phyloP scores from a whole-genome alignment of 805 yeast genomes.

The Cyberlindnera samutprakarnensis region DNA sequence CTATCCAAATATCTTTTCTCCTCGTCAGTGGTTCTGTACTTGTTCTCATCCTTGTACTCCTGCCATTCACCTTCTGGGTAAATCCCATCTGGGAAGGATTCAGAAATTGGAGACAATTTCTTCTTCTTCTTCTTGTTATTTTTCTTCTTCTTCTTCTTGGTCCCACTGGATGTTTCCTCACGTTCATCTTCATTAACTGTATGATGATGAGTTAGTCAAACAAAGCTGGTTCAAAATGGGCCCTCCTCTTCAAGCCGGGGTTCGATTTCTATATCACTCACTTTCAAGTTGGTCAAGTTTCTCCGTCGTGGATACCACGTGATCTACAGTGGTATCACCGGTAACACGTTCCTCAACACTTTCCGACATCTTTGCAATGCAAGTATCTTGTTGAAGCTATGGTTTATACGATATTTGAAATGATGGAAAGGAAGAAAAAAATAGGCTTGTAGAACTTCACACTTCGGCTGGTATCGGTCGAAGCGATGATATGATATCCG shows the following conservation, averaged over 20 bases:
- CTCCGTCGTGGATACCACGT: too few species aligned
- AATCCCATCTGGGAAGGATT: slow-evolving; percentile 58
- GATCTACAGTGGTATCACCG: too few species aligned
- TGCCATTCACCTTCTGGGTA: slow-evolving; percentile 87
- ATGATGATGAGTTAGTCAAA: not conserved
- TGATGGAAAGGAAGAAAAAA: too few species aligned
- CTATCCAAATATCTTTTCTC: slow-evolving; percentile 77
- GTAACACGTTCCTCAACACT: too few species aligned
- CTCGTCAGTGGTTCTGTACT: slow-evolving; percentile 74
- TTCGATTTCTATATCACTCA: not conserved
- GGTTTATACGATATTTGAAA: too few species aligned
- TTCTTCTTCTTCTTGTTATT: slow-evolving; percentile 48
- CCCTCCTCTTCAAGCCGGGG: not conserved
- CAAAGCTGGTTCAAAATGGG: not conserved
- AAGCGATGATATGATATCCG: too few species aligned
- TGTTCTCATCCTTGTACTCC: slow-evolving; percentile 61
- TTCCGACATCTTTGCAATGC: too few species aligned
- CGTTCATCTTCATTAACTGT: slow-evolving; percentile 15
- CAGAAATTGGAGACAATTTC: slow-evolving; percentile 54
- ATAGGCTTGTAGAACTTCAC: too few species aligned
- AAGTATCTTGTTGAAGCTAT: too few species aligned
- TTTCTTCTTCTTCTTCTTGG: slow-evolving; percentile 46
- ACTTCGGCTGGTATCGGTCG: too few species aligned
- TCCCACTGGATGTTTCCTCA: slow-evolving; percentile 17
- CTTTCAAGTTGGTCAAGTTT: not conserved